Evolutionary conservation across 2,329 filamentous ascomycete species (phyloP).

Genomic region (Lasiodiplodia sp.): DNA sequence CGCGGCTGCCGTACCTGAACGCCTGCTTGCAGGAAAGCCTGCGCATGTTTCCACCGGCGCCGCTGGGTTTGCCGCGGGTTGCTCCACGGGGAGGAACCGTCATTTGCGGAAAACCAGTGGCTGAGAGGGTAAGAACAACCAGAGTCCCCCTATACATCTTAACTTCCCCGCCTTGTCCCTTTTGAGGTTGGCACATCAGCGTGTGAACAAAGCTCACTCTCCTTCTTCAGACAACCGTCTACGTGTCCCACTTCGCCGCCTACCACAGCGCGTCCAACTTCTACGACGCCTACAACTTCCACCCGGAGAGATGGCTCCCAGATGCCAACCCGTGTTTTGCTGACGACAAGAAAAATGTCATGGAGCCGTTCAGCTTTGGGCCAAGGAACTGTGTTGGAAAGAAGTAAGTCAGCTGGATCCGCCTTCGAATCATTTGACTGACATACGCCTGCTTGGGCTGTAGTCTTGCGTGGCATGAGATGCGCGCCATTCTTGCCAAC

Average conservation of each 20-base stretch:
- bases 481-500: constrained; percentile 49
- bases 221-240: constrained; percentile 29
- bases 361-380: constrained; percentile 55
- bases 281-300: constrained; percentile 44
- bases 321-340: constrained; percentile 37
- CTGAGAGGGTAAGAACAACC: constrained; percentile 37
- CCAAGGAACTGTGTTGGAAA: constrained; percentile 49
- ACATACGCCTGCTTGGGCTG: neutral
- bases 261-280: constrained; percentile 41
- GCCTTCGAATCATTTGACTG: constrained; percentile 3
- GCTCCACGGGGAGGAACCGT: constrained; percentile 46
- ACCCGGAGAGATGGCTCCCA: constrained; percentile 52
- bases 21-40: constrained; percentile 52
- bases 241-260: constrained; percentile 29
- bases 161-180: neutral
- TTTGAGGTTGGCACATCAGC: neutral
- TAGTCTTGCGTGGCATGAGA: constrained; percentile 49
- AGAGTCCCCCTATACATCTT: constrained; percentile 1
- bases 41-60: constrained; percentile 52
- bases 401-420: constrained; percentile 37
- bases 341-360: constrained; percentile 42
- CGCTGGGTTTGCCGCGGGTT: constrained; percentile 42
- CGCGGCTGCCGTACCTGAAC: constrained; percentile 46
- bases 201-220: neutral
- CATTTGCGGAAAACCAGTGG: constrained; percentile 47